A percentile compares a stretch with the other conserved stretches of the same genome.
Evolutionary conservation across 2,329 filamentous ascomycete genomes (phyloP).

Genomic region (Thielaviopsis cerberus): DNA sequence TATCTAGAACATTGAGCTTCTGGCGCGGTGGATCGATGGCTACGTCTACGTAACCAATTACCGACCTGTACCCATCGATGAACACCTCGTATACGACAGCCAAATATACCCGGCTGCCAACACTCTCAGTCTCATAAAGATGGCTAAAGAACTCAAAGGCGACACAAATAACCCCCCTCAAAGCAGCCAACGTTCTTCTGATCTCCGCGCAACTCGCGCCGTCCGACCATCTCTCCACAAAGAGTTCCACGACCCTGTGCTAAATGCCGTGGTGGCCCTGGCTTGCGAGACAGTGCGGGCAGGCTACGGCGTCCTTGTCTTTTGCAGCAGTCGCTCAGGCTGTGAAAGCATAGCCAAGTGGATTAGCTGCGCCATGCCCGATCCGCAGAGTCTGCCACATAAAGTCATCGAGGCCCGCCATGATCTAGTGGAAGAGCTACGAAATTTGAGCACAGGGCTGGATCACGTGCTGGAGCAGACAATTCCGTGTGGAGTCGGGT

Average conservation of each 20-base stretch:
- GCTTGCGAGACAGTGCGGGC: constrained; percentile 48
- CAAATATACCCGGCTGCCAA: constrained; percentile 42
- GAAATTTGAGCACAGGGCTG: constrained; percentile 45
- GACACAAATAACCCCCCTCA: constrained; percentile 17
- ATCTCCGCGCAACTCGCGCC: constrained; percentile 21
- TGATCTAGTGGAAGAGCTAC: constrained; percentile 47
- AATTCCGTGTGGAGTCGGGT: constrained; percentile 48
- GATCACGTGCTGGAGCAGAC: constrained; percentile 48
- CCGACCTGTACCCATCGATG: constrained; percentile 55
- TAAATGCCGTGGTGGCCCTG: constrained; percentile 53
- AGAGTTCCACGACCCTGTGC: constrained; percentile 44
- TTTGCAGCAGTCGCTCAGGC: constrained; percentile 48
- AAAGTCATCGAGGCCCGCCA: constrained; percentile 36
- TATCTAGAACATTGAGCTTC: constrained; percentile 44
- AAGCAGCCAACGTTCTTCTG: constrained; percentile 3
- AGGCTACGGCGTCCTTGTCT: constrained; percentile 54
- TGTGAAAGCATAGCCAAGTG: constrained; percentile 51
- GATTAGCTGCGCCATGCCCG: constrained; percentile 48
- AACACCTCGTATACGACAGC: constrained; percentile 55
- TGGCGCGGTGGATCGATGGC: constrained; percentile 52
- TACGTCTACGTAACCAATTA: constrained; percentile 58
- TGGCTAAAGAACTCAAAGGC: constrained; percentile 31
- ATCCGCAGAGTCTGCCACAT: constrained; percentile 25
- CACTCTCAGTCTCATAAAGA: constrained; percentile 38
- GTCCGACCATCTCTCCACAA: constrained; percentile 39